Evolutionary conservation across 805 yeast genomes (phyloP).

Genomic region (Saccharomycopsis javanensis): DNA sequence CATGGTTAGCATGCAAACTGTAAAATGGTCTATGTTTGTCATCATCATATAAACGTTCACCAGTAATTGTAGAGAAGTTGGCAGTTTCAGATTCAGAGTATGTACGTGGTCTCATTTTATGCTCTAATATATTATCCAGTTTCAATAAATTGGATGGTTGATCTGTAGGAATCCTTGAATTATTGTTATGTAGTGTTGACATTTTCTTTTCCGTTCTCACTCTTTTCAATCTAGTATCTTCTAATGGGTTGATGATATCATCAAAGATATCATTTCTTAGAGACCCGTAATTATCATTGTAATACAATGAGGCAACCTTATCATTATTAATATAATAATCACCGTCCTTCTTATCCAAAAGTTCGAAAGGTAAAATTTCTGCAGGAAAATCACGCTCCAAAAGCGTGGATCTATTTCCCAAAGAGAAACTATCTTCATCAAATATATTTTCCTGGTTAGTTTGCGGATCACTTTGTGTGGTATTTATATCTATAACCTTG

Average conservation of each 20-base stretch:
- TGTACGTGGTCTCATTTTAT: conserved; percentile 28
- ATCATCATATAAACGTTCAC: conserved; percentile 46
- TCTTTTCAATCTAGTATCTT: conserved; percentile 5
- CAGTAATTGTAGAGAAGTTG: conserved; percentile 46
- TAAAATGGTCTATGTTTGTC: conserved; percentile 37
- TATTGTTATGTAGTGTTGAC: not conserved
- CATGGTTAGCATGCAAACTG: conserved; percentile 14
- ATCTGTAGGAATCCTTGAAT: not conserved
- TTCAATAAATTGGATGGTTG: not conserved
- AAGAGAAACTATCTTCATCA: not conserved
- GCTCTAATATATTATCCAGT: not conserved
- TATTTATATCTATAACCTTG: not conserved
- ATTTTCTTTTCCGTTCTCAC: conserved; percentile 10
- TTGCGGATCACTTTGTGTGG: not conserved
- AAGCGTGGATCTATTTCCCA: conserved; percentile 9
- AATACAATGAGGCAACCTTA: not conserved
- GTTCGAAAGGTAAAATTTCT: conserved; percentile 19
- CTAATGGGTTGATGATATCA: conserved; percentile 9
- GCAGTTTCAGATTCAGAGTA: conserved; percentile 58
- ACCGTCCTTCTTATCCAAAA: conserved; percentile 17
- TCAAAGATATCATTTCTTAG: conserved; percentile 5
- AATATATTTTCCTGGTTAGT: not conserved
- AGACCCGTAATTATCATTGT: conserved; percentile 11
- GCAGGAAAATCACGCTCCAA: conserved; percentile 20
- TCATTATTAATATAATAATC: conserved; percentile 13